phyloP scores from a whole-genome alignment of 176 grass and related monocot genomes.

The Rhipidocladum racemiflorum region DNA sequence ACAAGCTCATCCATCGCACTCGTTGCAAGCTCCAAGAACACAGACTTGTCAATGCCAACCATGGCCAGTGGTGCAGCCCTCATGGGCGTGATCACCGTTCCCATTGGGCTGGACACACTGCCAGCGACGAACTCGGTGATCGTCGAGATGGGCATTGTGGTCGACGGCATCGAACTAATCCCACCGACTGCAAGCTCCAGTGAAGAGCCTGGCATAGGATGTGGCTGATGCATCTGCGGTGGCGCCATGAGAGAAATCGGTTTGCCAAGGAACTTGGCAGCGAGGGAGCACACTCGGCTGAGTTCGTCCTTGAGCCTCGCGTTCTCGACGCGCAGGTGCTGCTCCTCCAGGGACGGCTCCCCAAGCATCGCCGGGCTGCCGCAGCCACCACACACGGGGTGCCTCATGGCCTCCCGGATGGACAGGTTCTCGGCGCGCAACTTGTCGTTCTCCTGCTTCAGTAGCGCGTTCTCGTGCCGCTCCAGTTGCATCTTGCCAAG shows the following conservation, averaged over 20 bases:
- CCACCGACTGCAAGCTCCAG: slow-evolving; percentile 51
- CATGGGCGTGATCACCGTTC: slow-evolving; percentile 43
- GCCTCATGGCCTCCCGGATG: slow-evolving; percentile 52
- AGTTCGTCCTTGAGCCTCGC: slow-evolving; percentile 76
- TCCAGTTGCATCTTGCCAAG: slow-evolving; percentile 56
- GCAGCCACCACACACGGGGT: slow-evolving; percentile 55
- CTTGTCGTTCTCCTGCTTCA: slow-evolving; percentile 78
- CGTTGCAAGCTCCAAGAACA: slow-evolving; percentile 65
- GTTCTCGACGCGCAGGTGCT: slow-evolving; percentile 76
- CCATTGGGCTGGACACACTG: slow-evolving; percentile 34
- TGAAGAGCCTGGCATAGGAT: slow-evolving; percentile 34
- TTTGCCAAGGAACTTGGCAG: slow-evolving; percentile 63
- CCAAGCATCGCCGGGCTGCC: slow-evolving; percentile 42
- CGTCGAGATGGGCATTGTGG: slow-evolving; percentile 28
- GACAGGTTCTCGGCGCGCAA: slow-evolving; percentile 73
- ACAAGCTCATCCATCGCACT: slow-evolving; percentile 78
- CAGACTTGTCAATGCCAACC: slow-evolving; percentile 37
- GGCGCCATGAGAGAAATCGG: slow-evolving; percentile 31
- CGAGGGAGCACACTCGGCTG: slow-evolving; percentile 55
- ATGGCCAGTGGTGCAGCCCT: background rate
- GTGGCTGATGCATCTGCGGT: background rate
- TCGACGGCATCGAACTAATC: slow-evolving; percentile 9
- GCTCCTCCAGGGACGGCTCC: slow-evolving; percentile 58
- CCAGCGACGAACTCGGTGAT: slow-evolving; percentile 48
- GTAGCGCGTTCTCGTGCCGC: slow-evolving; percentile 61